phyloP scores from a whole-genome alignment of 1,139 yeast species.

The Geotrichum restrictum region DNA sequence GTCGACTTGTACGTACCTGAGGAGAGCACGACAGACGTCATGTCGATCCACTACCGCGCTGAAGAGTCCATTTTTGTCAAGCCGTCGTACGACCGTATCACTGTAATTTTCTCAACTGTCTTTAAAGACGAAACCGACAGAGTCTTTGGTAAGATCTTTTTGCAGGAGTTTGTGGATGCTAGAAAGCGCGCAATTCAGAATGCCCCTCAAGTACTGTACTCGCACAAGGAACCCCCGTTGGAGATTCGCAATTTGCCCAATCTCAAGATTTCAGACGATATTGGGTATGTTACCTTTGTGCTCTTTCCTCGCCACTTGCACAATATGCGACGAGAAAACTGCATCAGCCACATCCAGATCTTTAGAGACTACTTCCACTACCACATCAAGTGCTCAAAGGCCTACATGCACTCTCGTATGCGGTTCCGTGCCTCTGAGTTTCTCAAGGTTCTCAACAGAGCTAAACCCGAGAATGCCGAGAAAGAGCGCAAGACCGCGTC shows the following conservation, averaged over 20 bases:
- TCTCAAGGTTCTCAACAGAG: conserved; percentile 91
- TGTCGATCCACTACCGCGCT: conserved; percentile 83
- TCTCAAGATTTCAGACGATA: conserved; percentile 34
- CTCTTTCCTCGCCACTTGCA: conserved; percentile 67
- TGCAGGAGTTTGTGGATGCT: conserved; percentile 97
- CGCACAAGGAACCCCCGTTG: conserved; percentile 87
- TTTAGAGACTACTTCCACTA: conserved; percentile 97
- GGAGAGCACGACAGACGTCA: conserved; percentile 56
- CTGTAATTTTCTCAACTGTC: conserved; percentile 89
- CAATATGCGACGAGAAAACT: conserved; percentile 71
- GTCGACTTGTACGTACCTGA: conserved; percentile 49
- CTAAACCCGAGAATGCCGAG: conserved; percentile 87
- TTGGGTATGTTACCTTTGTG: conserved; percentile 48
- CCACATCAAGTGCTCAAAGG: conserved; percentile 96
- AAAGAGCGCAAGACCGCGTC: conserved; percentile 80
- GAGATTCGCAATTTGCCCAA: conserved; percentile 56
- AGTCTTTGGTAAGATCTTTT: conserved; percentile 87
- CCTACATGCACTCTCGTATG: conserved; percentile 98
- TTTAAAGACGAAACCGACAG: conserved; percentile 97
- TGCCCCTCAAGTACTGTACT: conserved; percentile 94
- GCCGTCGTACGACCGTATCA: conserved; percentile 93
- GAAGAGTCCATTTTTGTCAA: conserved; percentile 86
- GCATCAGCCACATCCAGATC: conserved; percentile 82
- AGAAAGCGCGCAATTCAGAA: conserved; percentile 94
- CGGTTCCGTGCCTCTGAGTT: conserved; percentile 90